These are phyloP conservation scores for Pseudoturritis turrita DNA, from an alignment of 345 rosid species.

Conservation along the genomic window DNA sequence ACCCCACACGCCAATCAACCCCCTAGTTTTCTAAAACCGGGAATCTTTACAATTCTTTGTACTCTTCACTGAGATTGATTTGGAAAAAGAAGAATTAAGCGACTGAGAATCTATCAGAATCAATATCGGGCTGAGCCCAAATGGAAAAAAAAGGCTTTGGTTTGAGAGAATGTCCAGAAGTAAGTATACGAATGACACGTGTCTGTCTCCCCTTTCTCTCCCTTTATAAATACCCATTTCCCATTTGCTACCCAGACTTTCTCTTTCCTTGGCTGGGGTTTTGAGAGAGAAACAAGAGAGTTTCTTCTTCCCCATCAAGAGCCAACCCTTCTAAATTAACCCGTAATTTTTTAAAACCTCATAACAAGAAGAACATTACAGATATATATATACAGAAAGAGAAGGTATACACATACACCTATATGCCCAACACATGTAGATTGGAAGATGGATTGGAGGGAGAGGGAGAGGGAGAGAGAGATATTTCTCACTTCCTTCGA, in stretches of 20 bases:
- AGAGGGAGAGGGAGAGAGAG: no score
- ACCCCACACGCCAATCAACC: no score
- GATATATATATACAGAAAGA: slow-evolving; percentile 3
- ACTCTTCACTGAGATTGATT: no score
- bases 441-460: neutral
- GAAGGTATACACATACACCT: slow-evolving; percentile 18
- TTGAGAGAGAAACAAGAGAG: slow-evolving; percentile 8
- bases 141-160: neutral
- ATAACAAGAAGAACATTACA: slow-evolving; percentile 17
- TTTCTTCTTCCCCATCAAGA: slow-evolving; percentile 6
- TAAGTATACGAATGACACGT: slow-evolving; percentile 2
- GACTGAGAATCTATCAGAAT: neutral
- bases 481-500: neutral
- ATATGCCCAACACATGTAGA: slow-evolving; percentile 3
- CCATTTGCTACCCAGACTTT: neutral
- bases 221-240: slow-evolving; percentile 32
- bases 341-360: neutral
- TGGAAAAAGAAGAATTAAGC: no score
- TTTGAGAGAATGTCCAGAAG: neutral
- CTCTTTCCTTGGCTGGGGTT: slow-evolving; percentile 28
- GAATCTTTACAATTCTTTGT: no score
- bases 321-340: slow-evolving; percentile 20
- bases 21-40: no score
- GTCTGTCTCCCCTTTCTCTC: neutral
- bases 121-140: neutral